Percentiles rank a stretch among this genome's conserved stretches.
phyloP scores from a whole-genome alignment of 257 asterid genomes.

The Knoxia roxburghii region DNA sequence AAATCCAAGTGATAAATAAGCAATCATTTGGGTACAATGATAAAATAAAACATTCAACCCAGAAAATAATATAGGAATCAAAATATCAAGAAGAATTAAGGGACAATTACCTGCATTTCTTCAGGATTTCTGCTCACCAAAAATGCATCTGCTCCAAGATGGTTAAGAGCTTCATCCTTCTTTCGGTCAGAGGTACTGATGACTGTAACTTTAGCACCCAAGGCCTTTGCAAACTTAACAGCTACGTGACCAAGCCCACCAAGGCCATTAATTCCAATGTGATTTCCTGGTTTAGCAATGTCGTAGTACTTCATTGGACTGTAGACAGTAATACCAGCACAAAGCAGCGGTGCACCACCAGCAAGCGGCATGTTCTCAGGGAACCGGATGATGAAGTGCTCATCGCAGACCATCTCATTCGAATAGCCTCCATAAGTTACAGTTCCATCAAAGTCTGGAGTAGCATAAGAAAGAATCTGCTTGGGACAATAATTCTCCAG shows the following conservation, averaged over 20 bases:
- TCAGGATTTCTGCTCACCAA: conserved; percentile 30
- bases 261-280: conserved; percentile 42
- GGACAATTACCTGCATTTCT: conserved; percentile 30
- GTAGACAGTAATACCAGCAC: conserved; percentile 46
- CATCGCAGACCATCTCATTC: conserved; percentile 30
- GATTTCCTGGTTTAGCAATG: conserved; percentile 37
- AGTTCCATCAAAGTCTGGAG: conserved; percentile 30
- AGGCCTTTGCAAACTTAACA: conserved; percentile 45
- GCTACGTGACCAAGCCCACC: conserved; percentile 50
- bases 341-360: conserved; percentile 37
- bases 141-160: conserved; percentile 37
- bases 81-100: too few relatives aligned
- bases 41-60: neutral
- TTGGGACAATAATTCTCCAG: conserved; percentile 36
- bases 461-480: conserved; percentile 14
- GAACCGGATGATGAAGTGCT: conserved; percentile 32
- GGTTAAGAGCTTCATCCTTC: conserved; percentile 36
- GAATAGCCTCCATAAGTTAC: conserved; percentile 47
- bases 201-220: conserved; percentile 39
- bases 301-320: conserved; percentile 39
- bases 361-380: conserved; percentile 33
- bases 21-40: neutral
- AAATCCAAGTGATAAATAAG: neutral
- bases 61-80: neutral
- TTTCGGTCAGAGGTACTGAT: conserved; percentile 34